Evolutionary conservation across 352 stramenopile genomes (phyloP).

Genomic region (Globisporangium emineosum): DNA sequence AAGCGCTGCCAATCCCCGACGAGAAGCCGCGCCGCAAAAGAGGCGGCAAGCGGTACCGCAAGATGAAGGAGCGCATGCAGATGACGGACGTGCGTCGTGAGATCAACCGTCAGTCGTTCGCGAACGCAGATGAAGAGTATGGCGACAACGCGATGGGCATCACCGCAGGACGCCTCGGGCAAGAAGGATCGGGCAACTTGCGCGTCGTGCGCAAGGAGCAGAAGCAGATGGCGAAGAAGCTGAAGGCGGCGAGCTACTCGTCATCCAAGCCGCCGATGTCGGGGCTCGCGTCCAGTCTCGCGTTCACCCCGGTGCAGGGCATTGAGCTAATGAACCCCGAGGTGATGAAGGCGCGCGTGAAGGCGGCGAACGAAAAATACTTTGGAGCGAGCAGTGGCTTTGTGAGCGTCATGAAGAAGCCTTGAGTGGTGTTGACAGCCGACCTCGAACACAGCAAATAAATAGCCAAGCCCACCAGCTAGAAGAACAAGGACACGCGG

Average conservation of each 20-base stretch:
- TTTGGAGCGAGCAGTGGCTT: conserved; percentile 95
- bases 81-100: conserved; percentile 97
- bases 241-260: conserved; percentile 87
- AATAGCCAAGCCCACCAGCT: background rate
- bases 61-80: conserved; percentile 97
- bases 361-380: conserved; percentile 97
- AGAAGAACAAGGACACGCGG: background rate
- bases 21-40: conserved; percentile 94
- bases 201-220: conserved; percentile 89
- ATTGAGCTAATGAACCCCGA: conserved; percentile 98
- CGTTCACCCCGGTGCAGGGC: conserved; percentile 96
- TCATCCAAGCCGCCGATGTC: conserved; percentile 57
- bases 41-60: conserved; percentile 91
- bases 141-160: conserved; percentile 98
- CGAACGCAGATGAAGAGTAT: conserved; percentile 93
- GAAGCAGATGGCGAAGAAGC: conserved; percentile 91
- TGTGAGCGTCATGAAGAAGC: conserved; percentile 90
- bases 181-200: conserved; percentile 87
- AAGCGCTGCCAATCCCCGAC: conserved; percentile 95
- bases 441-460: background rate
- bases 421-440: conserved; percentile 5
- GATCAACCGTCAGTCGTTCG: conserved; percentile 96
- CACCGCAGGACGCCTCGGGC: conserved; percentile 89
- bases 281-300: conserved; percentile 94
- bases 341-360: conserved; percentile 88